Evolutionary conservation across 2,329 filamentous ascomycete species (phyloP).

Genomic region (Orbilia ellipsospora): DNA sequence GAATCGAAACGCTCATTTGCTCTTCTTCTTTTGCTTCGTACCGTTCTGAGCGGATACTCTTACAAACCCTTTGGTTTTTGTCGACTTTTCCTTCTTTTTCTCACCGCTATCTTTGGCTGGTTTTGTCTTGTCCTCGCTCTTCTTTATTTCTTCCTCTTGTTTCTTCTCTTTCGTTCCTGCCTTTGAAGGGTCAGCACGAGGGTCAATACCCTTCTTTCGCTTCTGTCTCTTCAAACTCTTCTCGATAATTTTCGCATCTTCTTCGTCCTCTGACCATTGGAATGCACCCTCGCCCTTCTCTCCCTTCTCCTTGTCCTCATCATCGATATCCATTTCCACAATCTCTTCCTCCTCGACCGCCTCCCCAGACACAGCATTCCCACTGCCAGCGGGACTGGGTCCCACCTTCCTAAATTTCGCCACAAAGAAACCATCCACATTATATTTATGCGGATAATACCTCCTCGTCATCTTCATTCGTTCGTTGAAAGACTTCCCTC

Average conservation of each 20-base stretch:
- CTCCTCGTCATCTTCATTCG: constrained; percentile 83
- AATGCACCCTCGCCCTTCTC: constrained; percentile 65
- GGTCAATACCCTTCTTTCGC: constrained; percentile 79
- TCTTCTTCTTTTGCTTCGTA: constrained; percentile 21
- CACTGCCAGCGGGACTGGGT: constrained; percentile 74
- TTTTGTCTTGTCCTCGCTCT: constrained; percentile 68
- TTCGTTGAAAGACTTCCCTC: constrained; percentile 90
- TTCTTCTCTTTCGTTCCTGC: constrained; percentile 1
- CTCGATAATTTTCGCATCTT: constrained; percentile 77
- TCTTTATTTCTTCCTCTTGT: constrained; percentile 65
- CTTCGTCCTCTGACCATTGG: constrained; percentile 78
- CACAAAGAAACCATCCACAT: constrained; percentile 98
- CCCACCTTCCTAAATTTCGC: constrained; percentile 95
- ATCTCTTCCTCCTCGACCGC: constrained; percentile 49
- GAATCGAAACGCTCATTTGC: constrained; percentile 11
- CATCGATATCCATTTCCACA: constrained; percentile 53
- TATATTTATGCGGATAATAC: constrained; percentile 91
- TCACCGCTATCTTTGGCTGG: not conserved
- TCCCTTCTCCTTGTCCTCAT: constrained; percentile 34
- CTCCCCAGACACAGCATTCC: constrained; percentile 60
- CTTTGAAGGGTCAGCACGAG: constrained; percentile 62
- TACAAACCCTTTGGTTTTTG: constrained; percentile 18
- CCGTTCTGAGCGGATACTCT: constrained; percentile 33
- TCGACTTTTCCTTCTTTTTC: constrained; percentile 13
- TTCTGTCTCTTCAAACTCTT: constrained; percentile 78